Base-by-base conservation (phyloP, 2,329 filamentous ascomycete species). In the Phaeosphaeriaceae sp. region DNA sequence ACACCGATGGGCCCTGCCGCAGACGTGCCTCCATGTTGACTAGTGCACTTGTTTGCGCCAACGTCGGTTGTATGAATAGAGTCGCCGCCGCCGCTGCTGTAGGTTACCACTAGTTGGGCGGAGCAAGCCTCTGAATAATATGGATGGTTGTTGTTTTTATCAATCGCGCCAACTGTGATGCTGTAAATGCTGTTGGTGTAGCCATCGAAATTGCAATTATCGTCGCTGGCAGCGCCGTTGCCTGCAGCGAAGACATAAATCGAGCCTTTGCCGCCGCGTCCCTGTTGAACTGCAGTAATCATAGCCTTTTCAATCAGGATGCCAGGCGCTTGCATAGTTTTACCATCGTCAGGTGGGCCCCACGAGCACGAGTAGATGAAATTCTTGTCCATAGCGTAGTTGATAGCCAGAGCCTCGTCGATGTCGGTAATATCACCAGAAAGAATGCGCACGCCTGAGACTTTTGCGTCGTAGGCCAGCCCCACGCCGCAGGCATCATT, bases 121-220 rank as follows among this genome's bases (percentile, higher is more conserved):
- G 93, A 97, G 77, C 94, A 99, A 55, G 90, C 88, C 74, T 99
- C 94, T 0, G 93, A 97, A 74, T 99, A 99, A 72, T 93, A 94
- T 0, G 94, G 92, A 68, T 97, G 93, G n/a, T 83, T 75, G 32
- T 93, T 92, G 60, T 88, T 86, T 50, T 90, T 83, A 71, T 97
- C 92, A 54, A 99, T 88, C 28, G 93, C 93, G 30, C 94, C 94
- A 15, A 99, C 92, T 0, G 92, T 96, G 63, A 99, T 94, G 72
- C 92, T 97, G 81, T 97, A 99, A 64, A 99, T 99, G 70, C 92
- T 97, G 79, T 99, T 99, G 51, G 94, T 99, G 76, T 99, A 99
- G 32, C 94, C 94, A 70, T 99, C 94, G 71, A 99, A 99, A 73
- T 99, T 99, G 82, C 94, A 99, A 75, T 99, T 97, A 73, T 99